These are phyloP conservation scores for Daphne laureola DNA, from an alignment of 441 rosid genomes.

Conservation along the genomic window DNA sequence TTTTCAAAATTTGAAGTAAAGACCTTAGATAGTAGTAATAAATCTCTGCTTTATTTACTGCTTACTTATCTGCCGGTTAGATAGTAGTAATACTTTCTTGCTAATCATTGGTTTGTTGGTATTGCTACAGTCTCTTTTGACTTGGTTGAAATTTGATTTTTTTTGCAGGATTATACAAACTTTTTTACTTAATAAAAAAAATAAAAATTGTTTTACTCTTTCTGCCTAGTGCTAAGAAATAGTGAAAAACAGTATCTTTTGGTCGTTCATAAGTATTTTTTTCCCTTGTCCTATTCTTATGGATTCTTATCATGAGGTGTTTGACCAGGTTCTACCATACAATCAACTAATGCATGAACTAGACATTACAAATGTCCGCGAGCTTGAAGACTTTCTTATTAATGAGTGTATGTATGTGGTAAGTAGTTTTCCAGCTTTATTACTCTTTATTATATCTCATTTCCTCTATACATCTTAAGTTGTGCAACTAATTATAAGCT, in stretches of 20 bases:
- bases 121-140: background rate
- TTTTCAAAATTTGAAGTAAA: too few relatives aligned
- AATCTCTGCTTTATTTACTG: slow-evolving; percentile 1
- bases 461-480: background rate
- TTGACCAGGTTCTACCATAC: slow-evolving; percentile 71
- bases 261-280: background rate
- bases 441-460: slow-evolving; percentile 6
- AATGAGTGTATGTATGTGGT: slow-evolving; percentile 98
- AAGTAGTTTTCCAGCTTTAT: slow-evolving; percentile 25
- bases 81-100: background rate
- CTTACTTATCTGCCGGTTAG: background rate
- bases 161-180: too few relatives aligned
- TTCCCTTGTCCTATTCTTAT: slow-evolving; percentile 5
- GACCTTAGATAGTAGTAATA: too few relatives aligned
- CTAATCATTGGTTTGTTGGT: background rate
- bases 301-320: slow-evolving; percentile 12
- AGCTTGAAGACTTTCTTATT: slow-evolving; percentile 97
- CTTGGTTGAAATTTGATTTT: background rate
- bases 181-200: too few relatives aligned
- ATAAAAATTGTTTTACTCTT: too few relatives aligned
- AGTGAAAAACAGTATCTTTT: background rate
- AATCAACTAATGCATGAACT: slow-evolving; percentile 82
- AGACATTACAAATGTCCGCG: slow-evolving; percentile 89
- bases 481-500: background rate
- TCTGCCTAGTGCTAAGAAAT: background rate